Conservation (phyloP, 495 filamentous ascomycete species). For the Penicillium goetzii region DNA sequence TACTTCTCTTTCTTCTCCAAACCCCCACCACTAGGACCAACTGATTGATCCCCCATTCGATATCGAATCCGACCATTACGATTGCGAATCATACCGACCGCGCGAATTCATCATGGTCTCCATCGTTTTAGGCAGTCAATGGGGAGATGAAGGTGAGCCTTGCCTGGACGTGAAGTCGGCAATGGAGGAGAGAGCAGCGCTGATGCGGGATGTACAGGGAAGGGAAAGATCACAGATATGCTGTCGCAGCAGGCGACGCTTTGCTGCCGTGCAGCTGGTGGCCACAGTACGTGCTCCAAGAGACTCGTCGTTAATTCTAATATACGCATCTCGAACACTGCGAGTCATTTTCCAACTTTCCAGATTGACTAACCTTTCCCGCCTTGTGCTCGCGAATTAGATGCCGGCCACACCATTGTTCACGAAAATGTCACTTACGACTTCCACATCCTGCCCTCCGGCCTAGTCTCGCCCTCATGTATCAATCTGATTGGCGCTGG, state of each 20-base stretch:
- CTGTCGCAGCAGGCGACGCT: slow-evolving; percentile 61
- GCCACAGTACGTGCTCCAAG: slow-evolving; percentile 58
- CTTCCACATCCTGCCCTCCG: slow-evolving; percentile 75
- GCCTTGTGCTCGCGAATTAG: slow-evolving; percentile 24
- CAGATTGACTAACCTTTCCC: slow-evolving; percentile 18
- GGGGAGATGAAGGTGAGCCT: slow-evolving; percentile 66
- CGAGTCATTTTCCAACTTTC: slow-evolving; percentile 6
- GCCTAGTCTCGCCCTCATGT: slow-evolving; percentile 74
- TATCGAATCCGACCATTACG: slow-evolving; percentile 14
- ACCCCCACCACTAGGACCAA: slow-evolving; percentile 23
- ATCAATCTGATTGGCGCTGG: slow-evolving; percentile 86
- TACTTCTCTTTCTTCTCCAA: slow-evolving; percentile 29
- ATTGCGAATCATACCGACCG: slow-evolving; percentile 9
- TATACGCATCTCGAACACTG: neutral
- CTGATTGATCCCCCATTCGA: slow-evolving; percentile 21
- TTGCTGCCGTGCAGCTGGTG: slow-evolving; percentile 66
- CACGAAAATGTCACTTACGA: slow-evolving; percentile 63
- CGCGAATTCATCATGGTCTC: slow-evolving; percentile 52
- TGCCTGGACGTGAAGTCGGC: neutral
- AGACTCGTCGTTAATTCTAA: slow-evolving; percentile 2
- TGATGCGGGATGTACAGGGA: slow-evolving; percentile 41
- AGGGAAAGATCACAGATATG: slow-evolving; percentile 74
- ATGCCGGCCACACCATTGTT: slow-evolving; percentile 63
- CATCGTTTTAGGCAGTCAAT: slow-evolving; percentile 66
- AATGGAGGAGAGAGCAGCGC: slow-evolving; percentile 2